Evolutionary conservation across 2,329 filamentous ascomycete genomes (phyloP), one percentile per base, ranked within the genome.

Genomic region (Metarhizium robertsii): DNA sequence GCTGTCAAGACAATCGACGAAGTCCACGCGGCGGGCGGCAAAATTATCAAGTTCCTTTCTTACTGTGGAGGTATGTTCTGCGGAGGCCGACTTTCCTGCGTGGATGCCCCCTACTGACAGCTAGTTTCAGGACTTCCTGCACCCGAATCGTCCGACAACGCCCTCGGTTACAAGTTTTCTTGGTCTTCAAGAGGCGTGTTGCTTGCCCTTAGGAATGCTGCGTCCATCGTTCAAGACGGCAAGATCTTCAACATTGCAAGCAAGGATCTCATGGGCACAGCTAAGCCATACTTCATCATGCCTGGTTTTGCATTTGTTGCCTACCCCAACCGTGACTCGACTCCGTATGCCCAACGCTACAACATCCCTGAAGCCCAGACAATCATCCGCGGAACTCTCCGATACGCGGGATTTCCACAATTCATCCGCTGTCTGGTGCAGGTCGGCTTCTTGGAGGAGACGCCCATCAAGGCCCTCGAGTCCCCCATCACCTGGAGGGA

Each of bases 241-340:
- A 81, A 92, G 75, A 72, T 87, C 60, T 81, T 87, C 63, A 79
- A 85, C 55, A 78, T 91, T 36, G 73, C 74, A 18, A 61, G 61
- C 57, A 75, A 78, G 61, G 87, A 92, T 46, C 79, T 96, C 59
- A 97, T 96, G 92, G 85, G 76, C 59, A 83, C 81, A 52, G 90
- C 92, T 45, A 92, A 95, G 79, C 89, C 90, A 52, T 96, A 95
- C 80, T 84, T 80, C 72, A 92, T 92, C 76, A 92, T 90, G 75
- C 88, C 87, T 30, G 89, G 90, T 57, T 96, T 85, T 71, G 86
- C 87, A 53, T 92, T 95, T 65, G 91, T 96, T 62, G 90, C 87
- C 46, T 97, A 97, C 75, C 88, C 88, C 56, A 97, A 97, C 83
- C 81, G 92, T 64, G 92, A 97, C 74, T 92, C 86, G 20, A 94